Conservation (phyloP, 768 basidiomycete genomes). For the Tylopilus sp. region DNA sequence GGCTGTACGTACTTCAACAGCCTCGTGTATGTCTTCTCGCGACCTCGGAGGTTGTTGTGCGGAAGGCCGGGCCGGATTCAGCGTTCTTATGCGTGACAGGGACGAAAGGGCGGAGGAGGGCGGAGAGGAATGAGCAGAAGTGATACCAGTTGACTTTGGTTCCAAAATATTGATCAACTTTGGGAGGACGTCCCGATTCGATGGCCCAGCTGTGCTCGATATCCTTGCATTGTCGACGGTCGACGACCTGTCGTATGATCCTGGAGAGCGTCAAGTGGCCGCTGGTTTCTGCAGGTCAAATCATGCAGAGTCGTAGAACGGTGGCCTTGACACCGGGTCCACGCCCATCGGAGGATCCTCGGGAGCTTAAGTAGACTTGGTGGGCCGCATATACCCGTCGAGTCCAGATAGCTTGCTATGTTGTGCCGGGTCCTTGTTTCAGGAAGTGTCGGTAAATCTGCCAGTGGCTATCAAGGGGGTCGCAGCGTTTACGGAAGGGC, state of each 20-base stretch:
- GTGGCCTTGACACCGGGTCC: background rate
- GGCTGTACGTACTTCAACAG: background rate
- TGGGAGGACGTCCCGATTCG: background rate
- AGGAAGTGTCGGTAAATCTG: slow-evolving; percentile 11
- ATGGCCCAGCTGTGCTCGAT: background rate
- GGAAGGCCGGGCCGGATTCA: background rate
- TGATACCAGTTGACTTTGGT: slow-evolving; percentile 1
- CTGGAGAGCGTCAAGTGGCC: background rate
- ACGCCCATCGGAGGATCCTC: background rate
- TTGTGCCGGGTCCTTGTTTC: background rate
- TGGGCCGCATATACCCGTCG: slow-evolving; percentile 13
- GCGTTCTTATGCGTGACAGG: background rate
- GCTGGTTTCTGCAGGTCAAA: background rate
- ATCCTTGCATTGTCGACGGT: background rate
- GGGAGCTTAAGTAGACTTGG: background rate
- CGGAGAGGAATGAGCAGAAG: slow-evolving; percentile 19
- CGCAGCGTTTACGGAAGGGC: slow-evolving; percentile 3
- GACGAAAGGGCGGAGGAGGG: slow-evolving; percentile 11
- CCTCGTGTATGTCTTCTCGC: background rate
- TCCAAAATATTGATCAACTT: slow-evolving; percentile 15
- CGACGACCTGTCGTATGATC: background rate
- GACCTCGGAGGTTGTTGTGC: background rate
- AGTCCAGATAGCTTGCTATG: background rate
- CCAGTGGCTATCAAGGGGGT: slow-evolving; percentile 19
- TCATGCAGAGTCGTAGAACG: background rate